Evolutionary conservation across 2,329 filamentous ascomycete species (phyloP).

Genomic region (Bipolaris zeicola): DNA sequence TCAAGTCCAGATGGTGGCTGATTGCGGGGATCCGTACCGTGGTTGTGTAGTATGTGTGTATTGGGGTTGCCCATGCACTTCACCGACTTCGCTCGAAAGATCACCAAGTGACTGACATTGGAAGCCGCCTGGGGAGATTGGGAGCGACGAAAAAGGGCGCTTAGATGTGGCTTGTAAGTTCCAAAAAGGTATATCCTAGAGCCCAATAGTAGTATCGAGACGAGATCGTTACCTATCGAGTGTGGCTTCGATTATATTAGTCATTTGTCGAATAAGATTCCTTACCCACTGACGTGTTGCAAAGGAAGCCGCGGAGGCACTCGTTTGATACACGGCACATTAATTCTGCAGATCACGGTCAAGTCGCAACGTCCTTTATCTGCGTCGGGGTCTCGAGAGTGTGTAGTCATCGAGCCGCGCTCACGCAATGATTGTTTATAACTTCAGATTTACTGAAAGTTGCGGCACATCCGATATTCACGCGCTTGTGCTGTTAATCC

Average conservation of each 20-base stretch:
- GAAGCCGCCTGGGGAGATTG: not conserved
- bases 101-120: constrained; percentile 7
- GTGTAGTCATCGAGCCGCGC: not conserved
- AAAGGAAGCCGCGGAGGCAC: constrained; percentile 4
- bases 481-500: constrained; percentile 8
- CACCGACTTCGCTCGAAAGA: not conserved
- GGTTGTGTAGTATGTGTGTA: constrained; percentile 1
- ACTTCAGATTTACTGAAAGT: not conserved
- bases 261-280: constrained; percentile 8
- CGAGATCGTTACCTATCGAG: not conserved
- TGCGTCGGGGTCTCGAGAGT: not conserved
- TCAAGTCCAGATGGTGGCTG: not conserved
- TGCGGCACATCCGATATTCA: constrained; percentile 6
- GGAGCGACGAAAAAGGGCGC: not conserved
- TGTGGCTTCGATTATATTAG: constrained; percentile 11
- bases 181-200: constrained; percentile 3
- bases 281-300: constrained; percentile 3
- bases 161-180: constrained; percentile 1
- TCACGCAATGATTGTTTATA: constrained; percentile 4
- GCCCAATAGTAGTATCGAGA: constrained; percentile 1
- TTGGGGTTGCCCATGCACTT: not conserved
- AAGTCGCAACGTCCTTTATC: constrained; percentile 6
- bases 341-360: constrained; percentile 1
- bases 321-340: constrained; percentile 5
- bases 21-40: constrained; percentile 5